These are phyloP conservation scores for Groenewaldozyma auringiensis DNA, from an alignment of 1,139 yeast species.

Conservation along the genomic window DNA sequence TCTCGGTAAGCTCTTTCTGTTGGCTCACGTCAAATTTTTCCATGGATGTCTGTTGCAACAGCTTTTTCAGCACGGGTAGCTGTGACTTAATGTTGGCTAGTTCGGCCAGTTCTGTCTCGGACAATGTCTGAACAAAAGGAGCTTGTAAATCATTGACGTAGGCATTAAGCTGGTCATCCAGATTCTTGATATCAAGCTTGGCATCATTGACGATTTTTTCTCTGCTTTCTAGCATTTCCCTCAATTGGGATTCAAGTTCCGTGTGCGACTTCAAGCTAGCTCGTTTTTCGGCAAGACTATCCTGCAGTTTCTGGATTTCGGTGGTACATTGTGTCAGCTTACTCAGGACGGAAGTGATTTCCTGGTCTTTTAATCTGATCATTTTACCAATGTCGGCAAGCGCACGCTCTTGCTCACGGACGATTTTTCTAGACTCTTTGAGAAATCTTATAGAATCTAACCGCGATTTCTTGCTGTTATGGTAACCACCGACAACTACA, in stretches of 20 bases:
- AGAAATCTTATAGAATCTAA: conserved; percentile 60
- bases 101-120: conserved; percentile 38
- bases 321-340: conserved; percentile 40
- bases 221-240: conserved; percentile 18
- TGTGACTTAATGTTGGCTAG: conserved; percentile 36
- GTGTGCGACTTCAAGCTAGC: conserved; percentile 8
- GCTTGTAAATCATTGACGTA: conserved; percentile 46
- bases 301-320: conserved; percentile 24
- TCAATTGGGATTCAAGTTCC: conserved; percentile 17
- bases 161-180: conserved; percentile 29
- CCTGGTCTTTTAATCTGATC: conserved; percentile 37
- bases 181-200: conserved; percentile 26
- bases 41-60: conserved; percentile 39
- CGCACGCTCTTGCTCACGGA: conserved; percentile 35
- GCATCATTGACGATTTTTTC: conserved; percentile 25
- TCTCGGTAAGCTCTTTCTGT: conserved; percentile 42
- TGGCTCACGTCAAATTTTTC: conserved; percentile 45
- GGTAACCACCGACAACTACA: conserved; percentile 81
- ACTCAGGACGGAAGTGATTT: conserved; percentile 41
- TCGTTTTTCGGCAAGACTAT: conserved; percentile 12
- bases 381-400: conserved; percentile 33
- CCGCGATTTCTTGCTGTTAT: conserved; percentile 61
- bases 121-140: conserved; percentile 48
- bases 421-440: conserved; percentile 44
- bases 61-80: conserved; percentile 38